phyloP scores from a whole-genome alignment of 495 filamentous ascomycete genomes.

The Xylaria grammica region DNA sequence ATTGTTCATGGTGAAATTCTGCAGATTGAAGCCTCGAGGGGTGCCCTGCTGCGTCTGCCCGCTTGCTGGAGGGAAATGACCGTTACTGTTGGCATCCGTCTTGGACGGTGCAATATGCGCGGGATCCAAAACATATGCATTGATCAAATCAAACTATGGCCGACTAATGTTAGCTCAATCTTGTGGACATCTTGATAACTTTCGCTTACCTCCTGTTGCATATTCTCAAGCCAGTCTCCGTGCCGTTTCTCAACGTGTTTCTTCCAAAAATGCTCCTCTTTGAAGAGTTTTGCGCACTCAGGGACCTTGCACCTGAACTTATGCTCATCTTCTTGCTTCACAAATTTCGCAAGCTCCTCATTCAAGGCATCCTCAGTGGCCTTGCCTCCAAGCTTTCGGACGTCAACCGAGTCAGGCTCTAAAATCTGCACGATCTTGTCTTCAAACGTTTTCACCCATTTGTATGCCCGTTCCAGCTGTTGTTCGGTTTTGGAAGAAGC shows the following conservation, averaged over 20 bases:
- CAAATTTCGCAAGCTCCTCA: constrained; percentile 83
- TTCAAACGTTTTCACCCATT: constrained; percentile 99
- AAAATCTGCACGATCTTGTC: constrained; percentile 93
- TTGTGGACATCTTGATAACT: neutral
- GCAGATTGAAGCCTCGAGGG: constrained; percentile 87
- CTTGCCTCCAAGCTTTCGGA: constrained; percentile 88
- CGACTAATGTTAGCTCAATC: constrained; percentile 26
- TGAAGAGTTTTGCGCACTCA: constrained; percentile 95
- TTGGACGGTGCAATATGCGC: constrained; percentile 89
- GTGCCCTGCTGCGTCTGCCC: constrained; percentile 79
- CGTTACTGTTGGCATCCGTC: constrained; percentile 96
- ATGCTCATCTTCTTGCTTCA: constrained; percentile 96
- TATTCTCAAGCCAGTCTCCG: constrained; percentile 78
- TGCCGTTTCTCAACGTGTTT: constrained; percentile 99
- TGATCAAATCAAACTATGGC: constrained; percentile 83
- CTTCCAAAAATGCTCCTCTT: constrained; percentile 93
- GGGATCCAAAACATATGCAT: constrained; percentile 91
- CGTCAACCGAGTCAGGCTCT: constrained; percentile 84
- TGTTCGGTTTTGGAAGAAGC: constrained; percentile 78
- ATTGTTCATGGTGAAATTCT: constrained; percentile 60
- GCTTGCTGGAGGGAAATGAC: constrained; percentile 83
- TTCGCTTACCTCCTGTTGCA: constrained; percentile 78
- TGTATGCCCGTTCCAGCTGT: constrained; percentile 92
- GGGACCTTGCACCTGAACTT: constrained; percentile 97
- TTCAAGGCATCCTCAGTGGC: constrained; percentile 81